Evolutionary conservation across 257 asterid species (phyloP), one percentile per base, ranked within the genome.

Genomic region (Solanum virginianum): DNA sequence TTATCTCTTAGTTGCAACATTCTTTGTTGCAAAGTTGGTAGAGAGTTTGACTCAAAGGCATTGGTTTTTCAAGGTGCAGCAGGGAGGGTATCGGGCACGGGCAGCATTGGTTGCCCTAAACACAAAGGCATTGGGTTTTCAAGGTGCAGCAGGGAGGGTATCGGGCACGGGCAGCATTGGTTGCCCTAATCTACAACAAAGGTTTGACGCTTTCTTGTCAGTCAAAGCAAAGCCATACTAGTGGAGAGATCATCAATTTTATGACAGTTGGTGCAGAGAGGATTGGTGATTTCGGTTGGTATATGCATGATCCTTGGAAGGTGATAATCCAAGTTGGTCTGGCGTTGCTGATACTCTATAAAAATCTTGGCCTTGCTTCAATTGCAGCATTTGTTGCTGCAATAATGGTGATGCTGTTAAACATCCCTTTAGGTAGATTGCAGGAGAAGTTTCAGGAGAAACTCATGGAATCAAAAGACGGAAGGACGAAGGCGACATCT

Each of bases 181-280:
- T 96, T 85, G 92, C 98, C 51, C 90, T 88, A 88, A 47, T 96
- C 32, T 96, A 94, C 39, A 87, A 89, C 75, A 96, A 96, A 89
- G 98, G 97, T 0, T 81, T 96, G 86, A 94, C 94, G 1, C 92
- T 96, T 49, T 92, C 95, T 0, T 86, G 93, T 79, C 96, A 92
- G 49, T 93, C 98, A 1, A 93, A 90, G 92, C 94, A 93, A 55
- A 95, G 92, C 11, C 97, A 90, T 7, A 93, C 98, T 6, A 86
- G 93, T 10, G 99, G 98, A 63, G 98, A 96, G 80, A 94, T 96
- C 26, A 94, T 94, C 77, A 96, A 96, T 88, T 89, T 88, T 60
- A 96, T 96, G 99, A 84, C 97, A 1, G 95, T 96, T 29, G 99
- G 94, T 87, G 99, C 97, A 1, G 98, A 93, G 88, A 89, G 97